Conservation (phyloP, 169 alveolate genomes). For the Babesia ovata region DNA sequence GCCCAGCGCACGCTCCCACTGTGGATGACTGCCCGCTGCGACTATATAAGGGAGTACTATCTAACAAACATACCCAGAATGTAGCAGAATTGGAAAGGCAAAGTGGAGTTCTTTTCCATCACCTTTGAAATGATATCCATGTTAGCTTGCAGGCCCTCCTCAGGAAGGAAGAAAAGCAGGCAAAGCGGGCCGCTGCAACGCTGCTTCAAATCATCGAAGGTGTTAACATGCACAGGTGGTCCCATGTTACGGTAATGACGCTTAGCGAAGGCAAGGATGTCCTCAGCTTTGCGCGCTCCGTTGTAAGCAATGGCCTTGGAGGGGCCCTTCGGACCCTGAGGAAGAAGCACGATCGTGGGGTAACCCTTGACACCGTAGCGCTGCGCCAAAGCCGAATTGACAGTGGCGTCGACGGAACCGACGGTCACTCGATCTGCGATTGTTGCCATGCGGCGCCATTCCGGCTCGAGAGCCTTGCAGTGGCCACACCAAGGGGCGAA, state of each 20-base stretch:
- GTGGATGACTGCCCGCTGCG: conserved; percentile 39
- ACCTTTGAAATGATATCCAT: conserved; percentile 34
- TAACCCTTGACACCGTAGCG: conserved; percentile 74
- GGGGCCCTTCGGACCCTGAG: conserved; percentile 77
- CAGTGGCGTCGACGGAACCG: conserved; percentile 82
- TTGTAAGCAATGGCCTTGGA: conserved; percentile 47
- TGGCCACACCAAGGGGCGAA: conserved; percentile 98
- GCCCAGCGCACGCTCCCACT: conserved; percentile 57
- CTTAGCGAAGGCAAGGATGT: conserved; percentile 58
- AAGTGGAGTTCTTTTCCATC: conserved; percentile 28
- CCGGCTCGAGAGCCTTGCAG: conserved; percentile 94
- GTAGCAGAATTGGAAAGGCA: conserved; percentile 56
- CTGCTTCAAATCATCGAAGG: conserved; percentile 36
- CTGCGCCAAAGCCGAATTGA: conserved; percentile 70
- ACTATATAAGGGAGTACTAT: background rate
- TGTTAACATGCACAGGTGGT: conserved; percentile 48
- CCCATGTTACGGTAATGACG: conserved; percentile 41
- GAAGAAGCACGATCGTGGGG: conserved; percentile 77
- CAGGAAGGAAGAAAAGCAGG: conserved; percentile 55
- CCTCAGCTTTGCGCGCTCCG: conserved; percentile 61
- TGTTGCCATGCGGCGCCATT: conserved; percentile 87
- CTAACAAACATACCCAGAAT: conserved; percentile 34
- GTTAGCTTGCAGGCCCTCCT: conserved; percentile 24
- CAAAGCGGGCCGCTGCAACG: conserved; percentile 68
- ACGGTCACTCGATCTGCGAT: conserved; percentile 83